phyloP scores from a whole-genome alignment of 495 filamentous ascomycete genomes.

The Annulohypoxylon stygium region DNA sequence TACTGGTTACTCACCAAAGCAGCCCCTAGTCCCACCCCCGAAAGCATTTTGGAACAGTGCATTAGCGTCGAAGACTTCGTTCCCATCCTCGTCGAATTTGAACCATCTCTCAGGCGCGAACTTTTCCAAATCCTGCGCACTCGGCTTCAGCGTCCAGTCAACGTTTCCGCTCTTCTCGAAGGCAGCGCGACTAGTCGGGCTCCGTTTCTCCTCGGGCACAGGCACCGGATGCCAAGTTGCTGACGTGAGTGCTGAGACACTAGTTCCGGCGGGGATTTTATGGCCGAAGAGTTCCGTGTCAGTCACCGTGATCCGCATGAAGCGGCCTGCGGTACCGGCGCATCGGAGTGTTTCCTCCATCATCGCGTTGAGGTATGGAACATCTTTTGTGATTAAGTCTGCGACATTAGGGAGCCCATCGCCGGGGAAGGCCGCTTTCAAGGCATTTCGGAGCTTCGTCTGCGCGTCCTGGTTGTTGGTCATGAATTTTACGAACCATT shows the following conservation, averaged over 20 bases:
- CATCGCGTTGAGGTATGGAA: conserved; percentile 57
- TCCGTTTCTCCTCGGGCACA: conserved; percentile 48
- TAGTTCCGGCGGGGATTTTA: conserved; percentile 53
- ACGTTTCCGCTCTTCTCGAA: conserved; percentile 33
- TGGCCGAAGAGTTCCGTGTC: conserved; percentile 55
- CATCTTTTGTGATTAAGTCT: conserved; percentile 48
- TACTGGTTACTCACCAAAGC: conserved; percentile 8
- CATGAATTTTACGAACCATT: conserved; percentile 56
- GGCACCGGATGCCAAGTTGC: conserved; percentile 24
- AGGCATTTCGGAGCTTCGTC: conserved; percentile 43
- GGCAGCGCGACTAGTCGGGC: conserved; percentile 35
- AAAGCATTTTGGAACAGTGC: conserved; percentile 30
- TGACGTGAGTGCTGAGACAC: conserved; percentile 45
- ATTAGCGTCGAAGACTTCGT: conserved; percentile 46
- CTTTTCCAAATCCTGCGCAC: conserved; percentile 41
- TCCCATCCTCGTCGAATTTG: conserved; percentile 40
- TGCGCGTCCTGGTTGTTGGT: conserved; percentile 46
- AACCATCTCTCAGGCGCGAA: conserved; percentile 54
- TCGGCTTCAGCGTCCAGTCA: conserved; percentile 31
- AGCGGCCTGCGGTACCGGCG: conserved; percentile 33
- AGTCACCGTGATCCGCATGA: conserved; percentile 45
- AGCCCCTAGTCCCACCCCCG: conserved; percentile 7
- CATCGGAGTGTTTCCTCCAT: conserved; percentile 55
- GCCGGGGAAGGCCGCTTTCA: conserved; percentile 42
- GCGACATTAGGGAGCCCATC: conserved; percentile 34